Conservation (phyloP, 2,329 filamentous ascomycete species). For the Exserohilum turcica region DNA sequence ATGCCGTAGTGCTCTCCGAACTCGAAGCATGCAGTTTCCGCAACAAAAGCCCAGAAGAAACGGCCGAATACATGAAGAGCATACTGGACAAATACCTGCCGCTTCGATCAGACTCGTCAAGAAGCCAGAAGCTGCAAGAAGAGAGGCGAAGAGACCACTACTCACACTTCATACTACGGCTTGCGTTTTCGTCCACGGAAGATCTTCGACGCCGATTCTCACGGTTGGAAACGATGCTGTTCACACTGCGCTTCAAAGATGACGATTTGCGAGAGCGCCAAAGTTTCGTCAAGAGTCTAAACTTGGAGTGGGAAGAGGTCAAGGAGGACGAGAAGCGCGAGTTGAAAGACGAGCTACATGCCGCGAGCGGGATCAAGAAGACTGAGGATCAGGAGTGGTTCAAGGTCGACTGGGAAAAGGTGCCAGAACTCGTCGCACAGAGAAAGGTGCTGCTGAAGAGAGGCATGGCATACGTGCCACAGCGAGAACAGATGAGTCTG, state of each 20-base stretch:
- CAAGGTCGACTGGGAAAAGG: conserved; percentile 94
- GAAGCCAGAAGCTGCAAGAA: conserved; percentile 61
- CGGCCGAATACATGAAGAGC: conserved; percentile 79
- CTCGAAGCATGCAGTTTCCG: conserved; percentile 95
- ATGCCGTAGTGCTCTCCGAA: conserved; percentile 72
- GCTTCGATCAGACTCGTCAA: conserved; percentile 75
- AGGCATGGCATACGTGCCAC: conserved; percentile 90
- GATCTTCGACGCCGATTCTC: conserved; percentile 86
- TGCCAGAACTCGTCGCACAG: conserved; percentile 85
- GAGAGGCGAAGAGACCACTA: conserved; percentile 97
- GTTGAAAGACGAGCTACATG: conserved; percentile 63
- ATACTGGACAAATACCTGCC: conserved; percentile 87
- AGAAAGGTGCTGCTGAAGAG: conserved; percentile 72
- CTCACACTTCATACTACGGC: conserved; percentile 92
- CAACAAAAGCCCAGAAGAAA: conserved; percentile 84
- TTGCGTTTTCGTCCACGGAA: conserved; percentile 90
- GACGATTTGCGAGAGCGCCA: conserved; percentile 75
- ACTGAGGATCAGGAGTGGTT: conserved; percentile 87
- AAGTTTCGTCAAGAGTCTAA: conserved; percentile 76
- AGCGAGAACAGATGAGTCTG: conserved; percentile 84
- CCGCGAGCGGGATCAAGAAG: conserved; percentile 57
- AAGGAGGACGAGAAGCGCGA: conserved; percentile 77
- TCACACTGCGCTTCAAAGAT: conserved; percentile 78
- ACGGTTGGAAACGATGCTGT: conserved; percentile 86
- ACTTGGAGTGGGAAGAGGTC: conserved; percentile 84